These are phyloP conservation scores for Mrakia hoshinonis DNA, from an alignment of 768 basidiomycete species.

Conservation along the genomic window DNA sequence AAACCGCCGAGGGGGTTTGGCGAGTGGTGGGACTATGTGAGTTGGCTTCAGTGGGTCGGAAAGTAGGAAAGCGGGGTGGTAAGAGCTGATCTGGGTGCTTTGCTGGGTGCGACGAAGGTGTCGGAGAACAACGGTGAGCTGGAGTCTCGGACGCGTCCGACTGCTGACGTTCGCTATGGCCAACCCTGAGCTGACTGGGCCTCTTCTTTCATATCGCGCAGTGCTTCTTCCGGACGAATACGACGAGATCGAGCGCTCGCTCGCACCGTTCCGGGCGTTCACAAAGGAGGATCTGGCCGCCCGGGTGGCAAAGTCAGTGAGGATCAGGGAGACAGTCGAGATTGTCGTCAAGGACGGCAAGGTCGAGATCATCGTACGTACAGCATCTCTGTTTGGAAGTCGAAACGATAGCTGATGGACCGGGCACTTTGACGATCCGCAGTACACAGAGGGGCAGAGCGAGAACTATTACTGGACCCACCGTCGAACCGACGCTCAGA, in stretches of 20 bases:
- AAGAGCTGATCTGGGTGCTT: neutral
- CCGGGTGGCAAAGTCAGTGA: neutral
- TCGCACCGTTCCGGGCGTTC: slow-evolving; percentile 36
- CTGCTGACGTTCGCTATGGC: no score
- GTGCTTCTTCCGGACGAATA: slow-evolving; percentile 36
- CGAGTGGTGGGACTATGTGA: slow-evolving; percentile 36
- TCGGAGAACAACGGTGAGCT: neutral
- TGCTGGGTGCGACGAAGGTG: neutral
- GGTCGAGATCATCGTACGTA: neutral
- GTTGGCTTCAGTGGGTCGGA: neutral
- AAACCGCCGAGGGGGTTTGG: slow-evolving; percentile 43
- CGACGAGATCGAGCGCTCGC: slow-evolving; percentile 37
- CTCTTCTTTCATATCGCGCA: no score
- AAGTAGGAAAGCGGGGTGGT: neutral
- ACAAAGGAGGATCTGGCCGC: slow-evolving; percentile 31
- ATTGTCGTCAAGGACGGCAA: slow-evolving; percentile 4
- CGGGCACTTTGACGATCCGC: no score
- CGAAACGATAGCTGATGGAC: neutral
- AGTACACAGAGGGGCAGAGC: neutral
- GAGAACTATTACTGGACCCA: slow-evolving; percentile 28
- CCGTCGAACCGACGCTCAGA: slow-evolving; percentile 22
- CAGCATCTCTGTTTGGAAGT: neutral
- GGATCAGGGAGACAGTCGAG: slow-evolving; percentile 30
- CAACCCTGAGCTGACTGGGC: neutral
- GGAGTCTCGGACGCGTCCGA: no score